Conservation (phyloP, 1,284 basidiomycete genomes). For the Trichosporon sp. region DNA sequence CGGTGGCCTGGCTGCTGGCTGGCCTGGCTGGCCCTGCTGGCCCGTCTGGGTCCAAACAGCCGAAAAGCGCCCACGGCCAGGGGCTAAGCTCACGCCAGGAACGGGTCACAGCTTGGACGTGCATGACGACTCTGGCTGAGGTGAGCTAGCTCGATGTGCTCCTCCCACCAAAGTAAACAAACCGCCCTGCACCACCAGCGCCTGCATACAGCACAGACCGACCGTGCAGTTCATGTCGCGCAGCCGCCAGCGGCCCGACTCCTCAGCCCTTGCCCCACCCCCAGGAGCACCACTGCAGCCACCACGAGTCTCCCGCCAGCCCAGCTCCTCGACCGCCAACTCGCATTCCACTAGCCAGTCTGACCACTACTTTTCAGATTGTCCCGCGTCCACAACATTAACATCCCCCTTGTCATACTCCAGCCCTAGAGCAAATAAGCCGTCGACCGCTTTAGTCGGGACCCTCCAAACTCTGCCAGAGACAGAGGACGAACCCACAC, state of each 20-base stretch:
- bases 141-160: background rate
- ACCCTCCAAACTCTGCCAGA: background rate
- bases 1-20: background rate
- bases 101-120: background rate
- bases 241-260: background rate
- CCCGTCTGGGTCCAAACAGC: background rate
- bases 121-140: background rate
- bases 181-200: background rate
- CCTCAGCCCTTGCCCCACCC: background rate
- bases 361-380: background rate
- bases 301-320: background rate
- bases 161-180: background rate
- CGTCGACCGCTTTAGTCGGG: background rate
- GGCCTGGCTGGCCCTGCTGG: no score
- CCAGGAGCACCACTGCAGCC: background rate
- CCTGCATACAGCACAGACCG: background rate
- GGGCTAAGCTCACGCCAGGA: background rate
- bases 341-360: background rate
- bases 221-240: background rate
- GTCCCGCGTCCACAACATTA: conserved; percentile 3
- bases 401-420: background rate
- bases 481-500: background rate
- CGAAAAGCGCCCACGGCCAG: background rate
- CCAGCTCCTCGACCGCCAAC: background rate
- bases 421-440: background rate